Base-by-base conservation (phyloP, 2,329 filamentous ascomycete genomes). In the Fusarium sp. region DNA sequence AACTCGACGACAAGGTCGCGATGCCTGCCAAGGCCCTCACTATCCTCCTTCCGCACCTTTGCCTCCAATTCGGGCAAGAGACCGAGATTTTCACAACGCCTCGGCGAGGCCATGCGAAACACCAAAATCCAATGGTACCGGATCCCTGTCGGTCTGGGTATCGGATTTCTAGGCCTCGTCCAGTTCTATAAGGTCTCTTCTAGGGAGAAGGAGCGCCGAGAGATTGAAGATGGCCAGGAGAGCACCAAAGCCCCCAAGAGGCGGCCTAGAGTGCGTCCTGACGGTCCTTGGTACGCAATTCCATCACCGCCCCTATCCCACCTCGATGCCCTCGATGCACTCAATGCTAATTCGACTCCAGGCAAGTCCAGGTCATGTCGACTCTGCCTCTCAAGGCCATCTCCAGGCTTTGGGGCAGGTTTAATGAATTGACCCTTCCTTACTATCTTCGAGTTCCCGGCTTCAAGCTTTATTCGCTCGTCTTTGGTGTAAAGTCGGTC, bases 351-450 rank as follows among this genome's bases (percentile, higher is more conserved):
- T 45, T 38, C 15, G 15, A 43, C 43, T 65, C n/a, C 63, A 90
- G 88, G 94, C 94, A 96, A 80, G 94, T 98, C 61, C 94, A 95
- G 81, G 90, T 98, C 81, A 97, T 98, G 93, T 97, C 95, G 9
- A 97, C 95, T 2, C 86, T 98, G 69, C 95, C 95, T 37, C 87
- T 98, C 71, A 98, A 98, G 85, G 95, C 94, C 38, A 89, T 98
- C 52, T 98, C 95, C 37, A 90, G 95, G 56, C 81, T 97, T 73
- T 98, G 95, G 95, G 95, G 95, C 40, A 90, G 88, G 61, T 97
- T 98, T 86, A 98, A 98, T 82, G 95, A 97, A 82, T 85, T 98
- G 57, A 91, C 91, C 12, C 93, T 98, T 40, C 95, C 95, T 0
- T 96, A 97, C 84, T 95, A 94, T 81, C 87, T 98, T 27, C 93